These are phyloP conservation scores for Coniochaeta prunicola DNA, from an alignment of 2,329 filamentous ascomycete genomes.

Conservation along the genomic window DNA sequence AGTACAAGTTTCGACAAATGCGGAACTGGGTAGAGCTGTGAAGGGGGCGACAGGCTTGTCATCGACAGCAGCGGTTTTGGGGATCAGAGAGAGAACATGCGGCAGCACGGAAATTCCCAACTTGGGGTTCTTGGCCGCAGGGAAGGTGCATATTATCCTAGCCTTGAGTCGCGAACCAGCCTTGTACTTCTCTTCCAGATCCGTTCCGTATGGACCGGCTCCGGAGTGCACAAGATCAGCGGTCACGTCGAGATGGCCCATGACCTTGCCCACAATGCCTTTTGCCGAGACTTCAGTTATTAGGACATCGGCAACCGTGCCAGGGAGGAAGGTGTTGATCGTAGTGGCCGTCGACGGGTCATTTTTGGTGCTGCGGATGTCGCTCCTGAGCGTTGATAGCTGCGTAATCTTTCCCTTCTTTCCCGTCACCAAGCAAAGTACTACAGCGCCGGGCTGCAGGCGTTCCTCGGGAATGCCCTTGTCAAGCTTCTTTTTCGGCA, in stretches of 20 bases:
- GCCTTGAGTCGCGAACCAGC: constrained; percentile 78
- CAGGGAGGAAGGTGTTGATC: constrained; percentile 84
- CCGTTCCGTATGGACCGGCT: constrained; percentile 57
- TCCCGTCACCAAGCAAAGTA: constrained; percentile 74
- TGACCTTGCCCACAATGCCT: constrained; percentile 82
- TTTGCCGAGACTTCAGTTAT: constrained; percentile 66
- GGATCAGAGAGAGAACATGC: constrained; percentile 63
- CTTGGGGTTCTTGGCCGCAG: constrained; percentile 70
- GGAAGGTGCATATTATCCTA: constrained; percentile 82
- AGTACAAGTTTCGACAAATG: constrained; percentile 68
- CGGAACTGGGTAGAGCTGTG: constrained; percentile 61
- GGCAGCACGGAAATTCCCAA: constrained; percentile 82
- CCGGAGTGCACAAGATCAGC: constrained; percentile 89
- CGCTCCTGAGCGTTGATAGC: constrained; percentile 66
- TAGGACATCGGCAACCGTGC: constrained; percentile 80
- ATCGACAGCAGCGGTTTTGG: constrained; percentile 35
- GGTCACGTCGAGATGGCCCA: constrained; percentile 86
- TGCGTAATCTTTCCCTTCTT: constrained; percentile 81
- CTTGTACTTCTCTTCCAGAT: constrained; percentile 73
- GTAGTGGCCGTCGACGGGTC: constrained; percentile 71
- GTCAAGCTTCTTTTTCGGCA: constrained; percentile 77
- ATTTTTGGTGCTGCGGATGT: constrained; percentile 59
- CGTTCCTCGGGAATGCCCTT: constrained; percentile 54
- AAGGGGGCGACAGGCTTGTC: constrained; percentile 40
- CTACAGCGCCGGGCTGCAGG: constrained; percentile 75